Conservation (phyloP, 2,329 filamentous ascomycete species). For the Paecilomyces sp. region DNA sequence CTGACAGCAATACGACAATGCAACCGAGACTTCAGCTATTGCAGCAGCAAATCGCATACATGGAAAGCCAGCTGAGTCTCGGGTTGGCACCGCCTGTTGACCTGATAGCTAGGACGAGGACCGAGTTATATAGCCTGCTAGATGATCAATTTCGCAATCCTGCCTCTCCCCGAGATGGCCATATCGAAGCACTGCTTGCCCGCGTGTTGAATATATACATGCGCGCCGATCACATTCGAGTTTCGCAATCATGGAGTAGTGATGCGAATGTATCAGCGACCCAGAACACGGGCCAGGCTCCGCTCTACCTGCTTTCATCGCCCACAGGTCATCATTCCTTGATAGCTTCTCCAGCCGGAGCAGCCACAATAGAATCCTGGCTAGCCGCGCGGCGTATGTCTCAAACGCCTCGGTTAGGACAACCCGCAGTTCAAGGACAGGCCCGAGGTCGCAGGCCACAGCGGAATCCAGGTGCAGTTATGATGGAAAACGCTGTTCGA, state of each 20-base stretch:
- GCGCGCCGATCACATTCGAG: conserved; percentile 24
- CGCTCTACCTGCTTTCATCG: conserved; percentile 38
- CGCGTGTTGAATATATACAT: conserved; percentile 23
- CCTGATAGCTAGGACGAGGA: conserved; percentile 21
- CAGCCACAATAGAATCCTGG: conserved; percentile 11
- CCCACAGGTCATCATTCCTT: conserved; percentile 40
- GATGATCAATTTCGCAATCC: conserved; percentile 24
- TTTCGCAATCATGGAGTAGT: conserved; percentile 12
- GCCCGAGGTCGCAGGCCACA: conserved; percentile 1
- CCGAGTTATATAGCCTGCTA: conserved; percentile 22
- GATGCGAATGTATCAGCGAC: conserved; percentile 1
- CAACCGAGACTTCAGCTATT: conserved; percentile 12
- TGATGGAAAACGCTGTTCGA: conserved; percentile 24
- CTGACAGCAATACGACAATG: neutral
- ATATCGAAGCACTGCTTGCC: conserved; percentile 19
- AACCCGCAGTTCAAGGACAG: conserved; percentile 1
- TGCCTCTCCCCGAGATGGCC: conserved; percentile 14
- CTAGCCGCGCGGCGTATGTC: conserved; percentile 8
- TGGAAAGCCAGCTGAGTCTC: conserved; percentile 21
- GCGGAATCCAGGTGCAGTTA: conserved; percentile 11
- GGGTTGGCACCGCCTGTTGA: conserved; percentile 22
- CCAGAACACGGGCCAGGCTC: conserved; percentile 7
- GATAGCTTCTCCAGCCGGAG: conserved; percentile 31
- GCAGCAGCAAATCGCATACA: conserved; percentile 14
- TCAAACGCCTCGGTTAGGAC: conserved; percentile 4